These are phyloP conservation scores for Pontederia crassipes DNA, from an alignment of 176 grass and related monocot genomes.

Conservation along the genomic window DNA sequence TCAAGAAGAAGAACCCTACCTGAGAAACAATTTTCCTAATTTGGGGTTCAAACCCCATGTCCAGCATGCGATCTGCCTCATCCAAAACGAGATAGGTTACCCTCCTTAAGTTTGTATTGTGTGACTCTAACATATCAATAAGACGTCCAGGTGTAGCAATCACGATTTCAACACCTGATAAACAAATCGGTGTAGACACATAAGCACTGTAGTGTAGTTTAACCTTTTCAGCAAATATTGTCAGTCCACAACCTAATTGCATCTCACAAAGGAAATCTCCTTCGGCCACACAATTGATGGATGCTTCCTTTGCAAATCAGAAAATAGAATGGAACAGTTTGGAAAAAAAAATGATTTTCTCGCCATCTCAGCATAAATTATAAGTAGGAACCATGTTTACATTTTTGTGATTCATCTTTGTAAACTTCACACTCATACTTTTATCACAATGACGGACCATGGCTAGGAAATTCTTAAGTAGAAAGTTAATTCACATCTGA, in stretches of 20 bases:
- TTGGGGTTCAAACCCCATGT: constrained; percentile 98
- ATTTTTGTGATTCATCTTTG: too few species aligned
- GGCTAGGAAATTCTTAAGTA: background rate
- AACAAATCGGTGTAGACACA: constrained; percentile 3
- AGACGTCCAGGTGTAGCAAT: constrained; percentile 98
- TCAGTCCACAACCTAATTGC: background rate
- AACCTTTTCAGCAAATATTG: background rate
- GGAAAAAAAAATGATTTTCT: too few species aligned
- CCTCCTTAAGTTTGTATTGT: constrained; percentile 87
- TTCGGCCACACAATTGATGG: too few species aligned
- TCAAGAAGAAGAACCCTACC: constrained; percentile 24
- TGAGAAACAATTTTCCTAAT: constrained; percentile 98
- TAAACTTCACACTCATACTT: background rate
- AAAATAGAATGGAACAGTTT: too few species aligned
- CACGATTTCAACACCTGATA: constrained; percentile 89
- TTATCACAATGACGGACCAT: background rate
- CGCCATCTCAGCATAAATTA: too few species aligned
- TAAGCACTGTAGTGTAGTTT: constrained; percentile 2
- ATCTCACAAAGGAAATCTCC: background rate
- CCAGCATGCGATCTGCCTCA: constrained; percentile 92
- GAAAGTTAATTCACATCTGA: background rate
- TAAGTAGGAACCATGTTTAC: too few species aligned
- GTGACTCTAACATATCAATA: constrained; percentile 98
- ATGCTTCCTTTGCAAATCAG: too few species aligned
- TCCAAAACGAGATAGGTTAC: constrained; percentile 98